These are phyloP conservation scores for Kingdonia uniflora DNA, from an alignment of 164 flowering plant genomes.

Conservation along the genomic window DNA sequence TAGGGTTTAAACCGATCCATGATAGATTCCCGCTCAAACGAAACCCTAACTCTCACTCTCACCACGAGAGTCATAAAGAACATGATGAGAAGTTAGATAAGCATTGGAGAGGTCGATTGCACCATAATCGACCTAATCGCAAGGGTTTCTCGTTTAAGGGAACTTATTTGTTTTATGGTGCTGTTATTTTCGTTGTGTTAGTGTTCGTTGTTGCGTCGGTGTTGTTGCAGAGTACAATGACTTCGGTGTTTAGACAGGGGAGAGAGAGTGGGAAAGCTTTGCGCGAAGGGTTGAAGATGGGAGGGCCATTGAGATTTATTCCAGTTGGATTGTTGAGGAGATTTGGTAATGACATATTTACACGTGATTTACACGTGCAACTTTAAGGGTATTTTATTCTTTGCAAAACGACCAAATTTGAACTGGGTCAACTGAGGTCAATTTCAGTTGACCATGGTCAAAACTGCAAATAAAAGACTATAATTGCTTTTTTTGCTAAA, in stretches of 20 bases:
- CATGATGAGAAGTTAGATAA: slow-evolving; percentile 24
- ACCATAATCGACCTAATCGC: slow-evolving; percentile 27
- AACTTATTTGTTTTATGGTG: slow-evolving; percentile 30
- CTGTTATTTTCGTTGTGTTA: slow-evolving; percentile 32
- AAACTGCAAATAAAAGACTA: no score
- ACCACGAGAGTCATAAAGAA: slow-evolving; percentile 10
- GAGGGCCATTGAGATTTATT: slow-evolving; percentile 42
- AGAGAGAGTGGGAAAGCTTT: slow-evolving; percentile 18
- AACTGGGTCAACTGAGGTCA: no score
- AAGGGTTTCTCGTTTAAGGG: slow-evolving; percentile 33
- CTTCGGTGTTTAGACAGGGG: slow-evolving; percentile 26
- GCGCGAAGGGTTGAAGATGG: slow-evolving; percentile 32
- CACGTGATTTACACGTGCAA: no score
- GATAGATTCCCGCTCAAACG: slow-evolving; percentile 11
- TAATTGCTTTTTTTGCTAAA: no score
- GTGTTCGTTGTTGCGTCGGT: slow-evolving; percentile 43
- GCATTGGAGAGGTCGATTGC: slow-evolving; percentile 28
- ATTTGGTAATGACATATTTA: slow-evolving; percentile 18
- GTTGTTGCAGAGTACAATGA: slow-evolving; percentile 57
- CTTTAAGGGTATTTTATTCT: no score
- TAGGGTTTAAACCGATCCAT: slow-evolving; percentile 7
- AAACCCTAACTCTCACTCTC: background rate
- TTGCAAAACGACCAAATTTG: no score
- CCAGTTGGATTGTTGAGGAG: slow-evolving; percentile 20
- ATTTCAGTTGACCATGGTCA: no score